Evolutionary conservation across 2,329 filamentous ascomycete species (phyloP).

Genomic region (Trichoderma koningiopsis): DNA sequence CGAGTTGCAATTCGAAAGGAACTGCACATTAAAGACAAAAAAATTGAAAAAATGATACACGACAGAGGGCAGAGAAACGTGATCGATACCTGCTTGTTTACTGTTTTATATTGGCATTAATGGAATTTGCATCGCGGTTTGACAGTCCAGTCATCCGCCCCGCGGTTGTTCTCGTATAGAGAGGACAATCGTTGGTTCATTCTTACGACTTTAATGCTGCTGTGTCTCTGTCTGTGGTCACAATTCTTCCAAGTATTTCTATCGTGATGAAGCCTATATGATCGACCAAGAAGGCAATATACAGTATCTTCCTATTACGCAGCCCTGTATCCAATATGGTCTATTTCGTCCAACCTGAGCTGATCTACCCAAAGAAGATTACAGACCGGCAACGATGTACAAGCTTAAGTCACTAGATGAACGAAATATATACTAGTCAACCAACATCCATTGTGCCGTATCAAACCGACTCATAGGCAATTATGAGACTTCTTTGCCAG

Average conservation of each 20-base stretch:
- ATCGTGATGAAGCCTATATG: neutral
- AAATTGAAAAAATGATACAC: slow-evolving; percentile 22
- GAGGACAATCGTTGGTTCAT: slow-evolving; percentile 1
- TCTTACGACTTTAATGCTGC: slow-evolving; percentile 2
- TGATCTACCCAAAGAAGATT: neutral
- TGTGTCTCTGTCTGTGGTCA: neutral
- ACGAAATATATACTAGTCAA: neutral
- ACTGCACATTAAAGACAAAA: slow-evolving; percentile 20
- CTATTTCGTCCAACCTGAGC: neutral
- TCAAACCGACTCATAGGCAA: neutral
- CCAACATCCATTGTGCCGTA: too few species aligned
- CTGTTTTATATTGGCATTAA: slow-evolving; percentile 23
- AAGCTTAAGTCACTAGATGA: neutral
- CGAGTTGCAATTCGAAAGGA: slow-evolving; percentile 21
- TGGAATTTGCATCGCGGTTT: slow-evolving; percentile 19
- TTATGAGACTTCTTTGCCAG: neutral
- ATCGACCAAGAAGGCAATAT: neutral
- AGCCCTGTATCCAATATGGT: neutral
- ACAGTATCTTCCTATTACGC: neutral
- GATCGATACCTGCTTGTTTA: slow-evolving; percentile 23
- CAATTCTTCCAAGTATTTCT: neutral
- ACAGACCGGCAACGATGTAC: neutral
- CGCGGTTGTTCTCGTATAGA: slow-evolving; percentile 1
- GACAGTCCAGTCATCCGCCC: slow-evolving; percentile 16
- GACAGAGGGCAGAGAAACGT: slow-evolving; percentile 15